These are phyloP conservation scores for Penicillium taxi DNA, from an alignment of 495 filamentous ascomycete species.

Conservation along the genomic window DNA sequence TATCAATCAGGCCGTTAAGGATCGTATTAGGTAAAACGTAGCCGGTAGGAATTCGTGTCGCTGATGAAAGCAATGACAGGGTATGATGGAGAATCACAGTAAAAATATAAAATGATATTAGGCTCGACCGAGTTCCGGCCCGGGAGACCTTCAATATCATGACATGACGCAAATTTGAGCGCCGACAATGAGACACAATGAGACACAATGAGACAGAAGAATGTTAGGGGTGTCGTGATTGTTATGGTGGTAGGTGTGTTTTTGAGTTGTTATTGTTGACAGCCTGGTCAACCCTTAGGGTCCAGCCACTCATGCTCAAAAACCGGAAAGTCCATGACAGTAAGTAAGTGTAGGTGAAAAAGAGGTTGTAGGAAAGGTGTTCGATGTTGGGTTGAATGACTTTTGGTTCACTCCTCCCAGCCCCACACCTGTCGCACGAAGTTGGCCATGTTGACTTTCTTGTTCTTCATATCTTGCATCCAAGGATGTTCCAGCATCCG, in stretches of 20 bases:
- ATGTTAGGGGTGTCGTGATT: constrained; percentile 12
- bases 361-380: constrained; percentile 15
- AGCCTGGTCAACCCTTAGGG: constrained; percentile 37
- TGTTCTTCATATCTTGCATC: constrained; percentile 91
- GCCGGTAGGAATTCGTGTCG: constrained; percentile 15
- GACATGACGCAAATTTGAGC: constrained; percentile 5
- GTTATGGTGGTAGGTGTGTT: constrained; percentile 1
- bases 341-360: no score
- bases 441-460: constrained; percentile 92
- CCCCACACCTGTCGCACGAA: constrained; percentile 93
- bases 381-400: constrained; percentile 4
- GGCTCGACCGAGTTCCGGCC: constrained; percentile 20
- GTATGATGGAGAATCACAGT: constrained; percentile 9
- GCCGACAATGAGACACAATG: no score
- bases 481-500: constrained; percentile 98
- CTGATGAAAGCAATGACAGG: constrained; percentile 11
- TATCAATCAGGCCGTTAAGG: constrained; percentile 18
- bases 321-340: constrained; percentile 8
- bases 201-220: constrained; percentile 7
- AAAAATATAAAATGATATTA: constrained; percentile 6
- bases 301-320: constrained; percentile 36
- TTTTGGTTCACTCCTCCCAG: constrained; percentile 55
- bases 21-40: constrained; percentile 18
- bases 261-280: constrained; percentile 38
- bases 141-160: constrained; percentile 15